Percentiles rank a stretch among this genome's conserved stretches.
phyloP scores from a whole-genome alignment of 2,329 filamentous ascomycete species.

The Davidsoniella australis region DNA sequence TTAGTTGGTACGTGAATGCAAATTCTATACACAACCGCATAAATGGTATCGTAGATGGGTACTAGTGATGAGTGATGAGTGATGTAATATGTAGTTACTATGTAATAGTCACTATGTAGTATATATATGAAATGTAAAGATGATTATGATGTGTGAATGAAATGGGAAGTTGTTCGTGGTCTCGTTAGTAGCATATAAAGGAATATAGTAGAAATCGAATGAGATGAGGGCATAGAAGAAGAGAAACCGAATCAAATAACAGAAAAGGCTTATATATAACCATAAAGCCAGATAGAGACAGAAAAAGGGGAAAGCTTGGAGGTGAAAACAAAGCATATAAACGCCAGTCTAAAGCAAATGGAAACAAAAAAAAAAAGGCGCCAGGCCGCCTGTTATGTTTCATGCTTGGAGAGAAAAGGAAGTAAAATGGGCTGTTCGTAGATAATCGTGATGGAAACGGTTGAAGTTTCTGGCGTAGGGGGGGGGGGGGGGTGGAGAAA shows the following conservation, averaged over 20 bases:
- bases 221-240: too few relatives aligned
- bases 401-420: neutral
- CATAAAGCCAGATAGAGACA: neutral
- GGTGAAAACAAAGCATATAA: neutral
- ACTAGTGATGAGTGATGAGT: too few relatives aligned
- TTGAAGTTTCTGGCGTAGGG: too few relatives aligned
- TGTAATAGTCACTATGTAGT: neutral
- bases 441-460: too few relatives aligned
- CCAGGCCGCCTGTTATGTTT: neutral
- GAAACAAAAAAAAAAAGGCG: neutral
- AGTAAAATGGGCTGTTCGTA: neutral
- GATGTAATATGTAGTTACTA: too few relatives aligned
- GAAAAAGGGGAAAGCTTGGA: neutral
- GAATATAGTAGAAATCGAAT: neutral
- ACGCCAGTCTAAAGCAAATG: neutral
- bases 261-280: neutral
- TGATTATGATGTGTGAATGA: constrained; percentile 5
- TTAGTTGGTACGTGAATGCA: too few relatives aligned
- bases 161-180: neutral
- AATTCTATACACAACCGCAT: too few relatives aligned
- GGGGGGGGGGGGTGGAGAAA: too few relatives aligned
- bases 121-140: neutral
- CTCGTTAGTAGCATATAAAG: neutral
- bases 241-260: neutral
- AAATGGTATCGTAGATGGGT: too few relatives aligned